Percentiles rank a stretch among this genome's conserved stretches.
Evolutionary conservation across 1,139 yeast genomes (phyloP).

Genomic region (Hemisphaericaspora xylanilytica): DNA sequence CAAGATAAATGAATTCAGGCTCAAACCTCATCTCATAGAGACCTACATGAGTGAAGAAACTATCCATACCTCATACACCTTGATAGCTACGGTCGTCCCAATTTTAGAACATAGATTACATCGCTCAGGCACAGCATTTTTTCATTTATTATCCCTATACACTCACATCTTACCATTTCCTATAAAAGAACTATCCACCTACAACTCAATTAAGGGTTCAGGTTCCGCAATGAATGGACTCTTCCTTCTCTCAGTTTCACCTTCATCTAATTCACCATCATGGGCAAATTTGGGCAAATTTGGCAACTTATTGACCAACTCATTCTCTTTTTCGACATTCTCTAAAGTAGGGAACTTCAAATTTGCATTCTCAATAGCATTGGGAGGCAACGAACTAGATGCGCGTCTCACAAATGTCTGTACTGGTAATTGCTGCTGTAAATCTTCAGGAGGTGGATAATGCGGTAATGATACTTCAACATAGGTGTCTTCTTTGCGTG

Average conservation of each 20-base stretch:
- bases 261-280: background rate
- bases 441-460: constrained; percentile 16
- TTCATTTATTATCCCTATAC: background rate
- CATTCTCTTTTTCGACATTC: constrained; percentile 13
- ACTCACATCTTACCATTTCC: background rate
- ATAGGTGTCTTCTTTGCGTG: constrained; percentile 6
- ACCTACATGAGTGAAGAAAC: too few species aligned
- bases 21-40: too few species aligned
- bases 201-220: constrained; percentile 40
- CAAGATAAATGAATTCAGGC: too few species aligned
- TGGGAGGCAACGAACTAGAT: constrained; percentile 12
- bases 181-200: constrained; percentile 5
- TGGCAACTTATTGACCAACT: too few species aligned
- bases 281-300: too few species aligned
- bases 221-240: constrained; percentile 21
- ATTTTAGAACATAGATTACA: too few species aligned
- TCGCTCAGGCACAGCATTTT: too few species aligned
- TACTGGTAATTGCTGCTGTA: constrained; percentile 9
- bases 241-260: background rate
- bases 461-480: constrained; percentile 14
- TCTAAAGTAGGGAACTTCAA: constrained; percentile 22
- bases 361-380: constrained; percentile 20
- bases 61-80: too few species aligned
- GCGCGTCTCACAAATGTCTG: constrained; percentile 14
- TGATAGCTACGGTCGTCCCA: too few species aligned